These are phyloP conservation scores for Jatropha curcas DNA, from an alignment of 345 rosid species.

Conservation along the genomic window DNA sequence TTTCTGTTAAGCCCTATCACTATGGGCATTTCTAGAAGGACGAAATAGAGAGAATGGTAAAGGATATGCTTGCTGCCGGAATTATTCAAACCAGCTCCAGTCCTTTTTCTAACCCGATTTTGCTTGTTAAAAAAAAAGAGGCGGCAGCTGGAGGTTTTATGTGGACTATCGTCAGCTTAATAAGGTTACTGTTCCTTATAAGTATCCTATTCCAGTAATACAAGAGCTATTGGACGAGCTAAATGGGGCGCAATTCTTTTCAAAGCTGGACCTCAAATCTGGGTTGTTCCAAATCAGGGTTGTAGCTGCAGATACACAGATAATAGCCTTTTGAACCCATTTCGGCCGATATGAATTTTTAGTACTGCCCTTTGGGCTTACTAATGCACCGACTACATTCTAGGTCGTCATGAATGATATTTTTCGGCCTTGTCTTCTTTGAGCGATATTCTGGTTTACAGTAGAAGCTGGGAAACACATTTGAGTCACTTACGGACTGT, in stretches of 20 bases:
- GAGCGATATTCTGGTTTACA: neutral
- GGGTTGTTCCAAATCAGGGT: neutral
- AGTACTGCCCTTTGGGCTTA: neutral
- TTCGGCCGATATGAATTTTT: too few species aligned
- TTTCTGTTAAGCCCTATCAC: too few species aligned
- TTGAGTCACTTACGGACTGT: neutral
- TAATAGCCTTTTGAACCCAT: too few species aligned
- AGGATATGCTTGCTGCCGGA: too few species aligned
- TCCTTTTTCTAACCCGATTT: too few species aligned
- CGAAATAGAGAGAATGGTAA: too few species aligned
- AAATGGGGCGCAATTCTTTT: neutral
- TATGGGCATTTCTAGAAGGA: too few species aligned
- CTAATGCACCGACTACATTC: neutral
- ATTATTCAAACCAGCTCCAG: too few species aligned
- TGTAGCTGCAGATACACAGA: too few species aligned
- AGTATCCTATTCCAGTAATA: too few species aligned
- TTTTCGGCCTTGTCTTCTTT: neutral
- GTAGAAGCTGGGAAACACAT: neutral
- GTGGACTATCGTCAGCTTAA: neutral
- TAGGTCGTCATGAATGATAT: fast-evolving
- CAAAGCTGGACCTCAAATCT: neutral
- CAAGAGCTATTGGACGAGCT: slow-evolving; percentile 9
- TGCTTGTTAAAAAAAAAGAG: too few species aligned
- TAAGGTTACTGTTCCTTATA: neutral
- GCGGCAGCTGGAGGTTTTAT: too few species aligned